Percentiles rank a stretch among this genome's conserved stretches.
phyloP scores from a whole-genome alignment of 495 filamentous ascomycete species.

The Saxispiralis lemnorum region DNA sequence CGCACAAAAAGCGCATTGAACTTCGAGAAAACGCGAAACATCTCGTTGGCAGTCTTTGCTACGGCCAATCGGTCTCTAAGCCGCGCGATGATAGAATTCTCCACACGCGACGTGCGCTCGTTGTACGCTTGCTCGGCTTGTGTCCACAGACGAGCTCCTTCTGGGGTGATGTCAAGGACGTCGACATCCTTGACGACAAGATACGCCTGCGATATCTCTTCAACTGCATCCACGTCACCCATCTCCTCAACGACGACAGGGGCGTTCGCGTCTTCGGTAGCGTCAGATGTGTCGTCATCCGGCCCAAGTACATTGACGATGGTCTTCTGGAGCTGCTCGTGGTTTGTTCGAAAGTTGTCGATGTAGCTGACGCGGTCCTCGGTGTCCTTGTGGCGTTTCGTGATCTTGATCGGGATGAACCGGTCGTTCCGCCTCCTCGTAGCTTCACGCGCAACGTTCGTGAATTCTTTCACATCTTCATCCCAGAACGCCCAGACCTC shows the following conservation, averaged over 20 bases:
- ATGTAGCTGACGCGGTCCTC: conserved; percentile 86
- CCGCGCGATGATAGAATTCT: conserved; percentile 95
- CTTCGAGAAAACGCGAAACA: conserved; percentile 98
- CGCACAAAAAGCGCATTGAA: conserved; percentile 97
- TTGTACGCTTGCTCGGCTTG: conserved; percentile 89
- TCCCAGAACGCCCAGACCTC: conserved; percentile 86
- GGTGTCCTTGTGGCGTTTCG: conserved; percentile 62
- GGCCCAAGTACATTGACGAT: conserved; percentile 87
- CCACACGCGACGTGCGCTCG: conserved; percentile 84
- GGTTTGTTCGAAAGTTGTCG: conserved; percentile 79
- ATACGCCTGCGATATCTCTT: conserved; percentile 88
- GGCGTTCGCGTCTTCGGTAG: conserved; percentile 33
- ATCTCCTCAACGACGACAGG: conserved; percentile 74
- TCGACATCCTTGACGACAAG: conserved; percentile 85
- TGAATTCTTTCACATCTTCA: conserved; percentile 90
- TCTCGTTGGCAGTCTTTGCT: conserved; percentile 90
- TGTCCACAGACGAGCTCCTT: conserved; percentile 80
- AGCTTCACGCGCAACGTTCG: conserved; percentile 85
- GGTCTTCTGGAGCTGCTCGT: conserved; percentile 89
- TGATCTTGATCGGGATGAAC: conserved; percentile 95
- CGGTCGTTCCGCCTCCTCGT: conserved; percentile 81
- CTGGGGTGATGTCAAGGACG: conserved; percentile 73
- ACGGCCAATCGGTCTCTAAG: conserved; percentile 84
- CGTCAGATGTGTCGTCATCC: conserved; percentile 24
- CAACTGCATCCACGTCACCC: conserved; percentile 93